Conservation (phyloP, 352 stramenopile genomes). For the Phytophthora fragariae region DNA sequence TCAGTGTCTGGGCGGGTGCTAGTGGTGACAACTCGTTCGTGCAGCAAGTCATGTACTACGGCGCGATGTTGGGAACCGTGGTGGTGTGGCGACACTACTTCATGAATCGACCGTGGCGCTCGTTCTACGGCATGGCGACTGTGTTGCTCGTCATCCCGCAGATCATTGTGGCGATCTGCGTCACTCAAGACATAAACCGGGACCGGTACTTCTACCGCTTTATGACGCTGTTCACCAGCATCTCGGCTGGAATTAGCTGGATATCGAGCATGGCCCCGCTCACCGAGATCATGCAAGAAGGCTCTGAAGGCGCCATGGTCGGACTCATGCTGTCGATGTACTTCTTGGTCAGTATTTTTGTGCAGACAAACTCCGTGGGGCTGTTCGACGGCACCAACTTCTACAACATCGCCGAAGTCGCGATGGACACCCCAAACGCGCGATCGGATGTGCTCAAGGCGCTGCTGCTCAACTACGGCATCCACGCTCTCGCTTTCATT, state of each 20-base stretch:
- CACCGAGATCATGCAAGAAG: slow-evolving; percentile 55
- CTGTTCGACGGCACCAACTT: slow-evolving; percentile 45
- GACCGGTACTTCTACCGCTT: slow-evolving; percentile 39
- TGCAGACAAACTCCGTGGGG: slow-evolving; percentile 36
- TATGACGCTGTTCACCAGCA: slow-evolving; percentile 19
- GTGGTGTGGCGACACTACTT: slow-evolving; percentile 13
- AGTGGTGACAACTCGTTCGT: background rate
- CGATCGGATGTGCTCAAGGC: slow-evolving; percentile 36
- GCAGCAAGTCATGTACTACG: slow-evolving; percentile 5
- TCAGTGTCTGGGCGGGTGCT: slow-evolving; percentile 33
- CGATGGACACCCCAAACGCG: slow-evolving; percentile 19
- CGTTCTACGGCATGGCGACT: slow-evolving; percentile 34
- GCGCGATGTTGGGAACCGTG: background rate
- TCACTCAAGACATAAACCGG: slow-evolving; percentile 34
- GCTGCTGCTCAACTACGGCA: slow-evolving; percentile 40
- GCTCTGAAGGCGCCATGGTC: slow-evolving; percentile 49
- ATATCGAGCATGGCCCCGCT: slow-evolving; percentile 43
- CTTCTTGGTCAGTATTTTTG: slow-evolving; percentile 42
- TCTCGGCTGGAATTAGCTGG: slow-evolving; percentile 15
- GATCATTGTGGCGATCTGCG: slow-evolving; percentile 23
- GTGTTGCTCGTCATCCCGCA: slow-evolving; percentile 38
- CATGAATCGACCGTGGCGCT: slow-evolving; percentile 51
- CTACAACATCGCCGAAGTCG: slow-evolving; percentile 23
- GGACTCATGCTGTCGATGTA: slow-evolving; percentile 48
- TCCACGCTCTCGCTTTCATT: slow-evolving; percentile 39